A percentile compares a stretch with the other conserved stretches of the same genome.
Evolutionary conservation across 2,329 filamentous ascomycete genomes (phyloP).

Genomic region (Exophiala viscosa): DNA sequence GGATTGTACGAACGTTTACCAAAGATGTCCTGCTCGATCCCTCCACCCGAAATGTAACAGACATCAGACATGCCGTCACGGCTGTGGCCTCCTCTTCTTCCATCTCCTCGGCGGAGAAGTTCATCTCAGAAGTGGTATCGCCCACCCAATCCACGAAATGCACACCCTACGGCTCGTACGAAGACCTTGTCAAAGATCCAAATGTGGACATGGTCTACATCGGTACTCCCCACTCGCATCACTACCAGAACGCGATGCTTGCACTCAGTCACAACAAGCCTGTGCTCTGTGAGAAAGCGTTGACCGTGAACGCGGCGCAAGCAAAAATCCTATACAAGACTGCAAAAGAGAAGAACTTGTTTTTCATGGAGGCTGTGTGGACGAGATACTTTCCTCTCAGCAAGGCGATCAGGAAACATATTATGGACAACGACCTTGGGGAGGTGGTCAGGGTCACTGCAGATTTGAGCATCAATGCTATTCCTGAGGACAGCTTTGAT

Average conservation of each 20-base stretch:
- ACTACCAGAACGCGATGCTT: constrained; percentile 88
- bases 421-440: constrained; percentile 52
- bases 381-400: constrained; percentile 84
- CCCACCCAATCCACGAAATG: constrained; percentile 53
- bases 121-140: constrained; percentile 68
- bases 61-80: constrained; percentile 72
- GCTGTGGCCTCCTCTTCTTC: constrained; percentile 78
- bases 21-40: constrained; percentile 77
- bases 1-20: constrained; percentile 57
- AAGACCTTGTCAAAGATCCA: constrained; percentile 72
- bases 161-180: constrained; percentile 74
- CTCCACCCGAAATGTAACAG: constrained; percentile 61
- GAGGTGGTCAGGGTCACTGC: constrained; percentile 63
- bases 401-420: constrained; percentile 64
- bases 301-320: constrained; percentile 79
- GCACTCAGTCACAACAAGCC: constrained; percentile 78
- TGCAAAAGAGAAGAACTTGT: constrained; percentile 68
- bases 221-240: constrained; percentile 85
- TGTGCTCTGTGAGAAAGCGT: constrained; percentile 85
- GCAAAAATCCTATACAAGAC: constrained; percentile 66
- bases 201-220: constrained; percentile 84
- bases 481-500: constrained; percentile 49
- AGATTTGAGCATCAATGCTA: constrained; percentile 40
- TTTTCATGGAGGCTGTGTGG: constrained; percentile 87
- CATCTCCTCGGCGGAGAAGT: constrained; percentile 63